A percentile compares a stretch with the other conserved stretches of the same genome.
Evolutionary conservation across 371 early-diverging fungal genomes (phyloP).

Genomic region (Mucor circinelloides): DNA sequence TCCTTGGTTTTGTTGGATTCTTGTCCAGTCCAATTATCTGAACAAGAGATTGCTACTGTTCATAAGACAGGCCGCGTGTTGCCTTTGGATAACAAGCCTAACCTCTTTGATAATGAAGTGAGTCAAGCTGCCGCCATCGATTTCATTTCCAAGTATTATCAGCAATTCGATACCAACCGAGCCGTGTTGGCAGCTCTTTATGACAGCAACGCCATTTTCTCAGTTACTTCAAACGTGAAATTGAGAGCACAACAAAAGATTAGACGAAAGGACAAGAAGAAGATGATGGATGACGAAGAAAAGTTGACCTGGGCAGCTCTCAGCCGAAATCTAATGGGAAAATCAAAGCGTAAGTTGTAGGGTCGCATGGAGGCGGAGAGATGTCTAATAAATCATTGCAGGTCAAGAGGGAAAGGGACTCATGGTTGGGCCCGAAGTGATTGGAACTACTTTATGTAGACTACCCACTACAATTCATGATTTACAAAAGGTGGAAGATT

Average conservation of each 20-base stretch:
- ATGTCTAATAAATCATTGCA: neutral
- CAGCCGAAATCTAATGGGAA: conserved; percentile 32
- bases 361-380: neutral
- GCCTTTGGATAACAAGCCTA: conserved; percentile 30
- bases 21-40: conserved; percentile 28
- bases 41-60: conserved; percentile 27
- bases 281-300: conserved; percentile 36
- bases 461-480: conserved; percentile 55
- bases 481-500: conserved; percentile 40
- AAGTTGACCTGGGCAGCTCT: conserved; percentile 27
- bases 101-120: conserved; percentile 39
- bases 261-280: conserved; percentile 37
- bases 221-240: conserved; percentile 31
- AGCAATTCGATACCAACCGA: conserved; percentile 36
- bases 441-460: conserved; percentile 35
- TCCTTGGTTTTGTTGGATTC: conserved; percentile 54
- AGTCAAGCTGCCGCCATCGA: conserved; percentile 30
- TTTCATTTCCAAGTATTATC: conserved; percentile 32
- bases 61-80: conserved; percentile 35
- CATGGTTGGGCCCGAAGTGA: conserved; percentile 36
- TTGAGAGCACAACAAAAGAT: conserved; percentile 31
- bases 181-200: conserved; percentile 25
- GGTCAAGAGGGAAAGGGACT: conserved; percentile 37
- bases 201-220: conserved; percentile 33
- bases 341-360: conserved; percentile 31